phyloP scores from a whole-genome alignment of 164 flowering plant species.

The Vitis rotundifolia region DNA sequence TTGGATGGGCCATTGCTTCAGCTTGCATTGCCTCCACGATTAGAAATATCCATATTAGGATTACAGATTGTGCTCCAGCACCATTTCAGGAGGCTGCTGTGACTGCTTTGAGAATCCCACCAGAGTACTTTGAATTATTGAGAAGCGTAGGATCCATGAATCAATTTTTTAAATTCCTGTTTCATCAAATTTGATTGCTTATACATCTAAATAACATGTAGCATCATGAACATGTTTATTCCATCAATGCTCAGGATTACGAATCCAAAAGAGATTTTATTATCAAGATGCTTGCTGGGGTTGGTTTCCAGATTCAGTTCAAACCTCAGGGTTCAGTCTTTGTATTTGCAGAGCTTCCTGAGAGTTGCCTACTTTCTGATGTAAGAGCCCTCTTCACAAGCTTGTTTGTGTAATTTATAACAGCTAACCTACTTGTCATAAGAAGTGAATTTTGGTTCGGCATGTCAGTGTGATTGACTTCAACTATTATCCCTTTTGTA shows the following conservation, averaged over 20 bases:
- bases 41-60: constrained; percentile 65
- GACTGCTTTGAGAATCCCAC: constrained; percentile 62
- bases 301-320: constrained; percentile 57
- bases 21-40: constrained; percentile 67
- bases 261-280: constrained; percentile 59
- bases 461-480: no score
- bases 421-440: no score
- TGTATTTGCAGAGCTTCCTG: constrained; percentile 76
- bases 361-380: constrained; percentile 61
- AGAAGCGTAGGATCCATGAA: constrained; percentile 39
- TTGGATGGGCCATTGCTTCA: constrained; percentile 91
- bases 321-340: constrained; percentile 80
- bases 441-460: no score
- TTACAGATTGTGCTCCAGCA: constrained; percentile 89
- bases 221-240: not conserved
- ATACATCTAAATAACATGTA: not conserved
- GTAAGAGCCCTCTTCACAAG: constrained; percentile 33
- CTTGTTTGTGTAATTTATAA: no score
- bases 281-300: constrained; percentile 42
- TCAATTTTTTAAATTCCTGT: not conserved
- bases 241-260: constrained; percentile 47
- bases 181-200: not conserved
- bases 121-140: constrained; percentile 51
- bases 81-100: constrained; percentile 90
- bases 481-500: no score